phyloP scores from a whole-genome alignment of 805 yeast species.

The Wickerhamiella slavikovae region DNA sequence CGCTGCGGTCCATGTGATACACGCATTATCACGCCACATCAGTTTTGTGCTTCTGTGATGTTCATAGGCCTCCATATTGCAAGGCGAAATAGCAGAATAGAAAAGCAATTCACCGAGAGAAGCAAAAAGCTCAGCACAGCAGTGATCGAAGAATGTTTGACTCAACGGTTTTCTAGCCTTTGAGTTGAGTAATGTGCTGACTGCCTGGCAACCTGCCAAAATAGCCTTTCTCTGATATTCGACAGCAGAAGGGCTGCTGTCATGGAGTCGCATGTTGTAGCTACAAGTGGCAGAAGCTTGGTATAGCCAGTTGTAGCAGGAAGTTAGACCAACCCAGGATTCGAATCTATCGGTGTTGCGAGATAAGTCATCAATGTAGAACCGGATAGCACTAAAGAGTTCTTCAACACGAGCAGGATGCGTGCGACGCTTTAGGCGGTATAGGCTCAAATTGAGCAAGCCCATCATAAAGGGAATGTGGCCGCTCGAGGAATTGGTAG shows the following conservation, averaged over 20 bases:
- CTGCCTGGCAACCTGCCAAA: slow-evolving; percentile 56
- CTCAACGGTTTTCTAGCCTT: slow-evolving; percentile 2
- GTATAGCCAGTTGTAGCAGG: slow-evolving; percentile 52
- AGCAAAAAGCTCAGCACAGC: slow-evolving; percentile 28
- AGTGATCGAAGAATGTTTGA: slow-evolving; percentile 14
- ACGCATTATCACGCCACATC: slow-evolving; percentile 14
- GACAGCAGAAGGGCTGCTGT: slow-evolving; percentile 29
- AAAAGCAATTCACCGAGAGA: slow-evolving; percentile 36
- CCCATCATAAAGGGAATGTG: slow-evolving; percentile 61
- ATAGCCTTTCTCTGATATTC: slow-evolving; percentile 46
- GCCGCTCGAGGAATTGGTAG: slow-evolving; percentile 21
- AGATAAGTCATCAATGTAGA: slow-evolving; percentile 44
- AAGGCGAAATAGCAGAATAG: slow-evolving; percentile 16
- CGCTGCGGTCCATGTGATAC: slow-evolving; percentile 5
- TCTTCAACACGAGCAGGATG: slow-evolving; percentile 72
- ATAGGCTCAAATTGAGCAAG: slow-evolving; percentile 43
- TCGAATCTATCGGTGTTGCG: slow-evolving; percentile 54
- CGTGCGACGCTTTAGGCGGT: slow-evolving; percentile 48
- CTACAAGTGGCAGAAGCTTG: slow-evolving; percentile 40
- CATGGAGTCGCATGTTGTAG: not conserved
- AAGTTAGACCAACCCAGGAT: slow-evolving; percentile 72
- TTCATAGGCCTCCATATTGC: slow-evolving; percentile 28
- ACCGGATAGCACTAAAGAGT: slow-evolving; percentile 47
- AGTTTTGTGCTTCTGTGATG: slow-evolving; percentile 27
- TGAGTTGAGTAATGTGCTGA: slow-evolving; percentile 19